phyloP scores from a whole-genome alignment of 257 asterid species.

The Lithospermum erythrorhizon region DNA sequence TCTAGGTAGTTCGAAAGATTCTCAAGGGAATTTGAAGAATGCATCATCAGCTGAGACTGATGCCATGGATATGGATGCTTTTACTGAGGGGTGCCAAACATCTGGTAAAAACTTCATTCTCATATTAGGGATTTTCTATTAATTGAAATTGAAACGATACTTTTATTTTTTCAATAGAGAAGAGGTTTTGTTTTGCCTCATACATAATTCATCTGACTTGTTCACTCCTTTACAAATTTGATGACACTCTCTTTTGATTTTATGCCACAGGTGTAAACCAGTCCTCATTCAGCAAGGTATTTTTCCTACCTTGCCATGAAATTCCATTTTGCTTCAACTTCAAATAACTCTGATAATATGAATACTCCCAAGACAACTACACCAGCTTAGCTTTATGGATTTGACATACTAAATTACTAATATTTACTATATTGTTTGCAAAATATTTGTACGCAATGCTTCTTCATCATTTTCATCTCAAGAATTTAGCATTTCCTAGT shows the following conservation, averaged over 20 bases:
- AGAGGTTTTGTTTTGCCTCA: background rate
- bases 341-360: too few species aligned
- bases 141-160: background rate
- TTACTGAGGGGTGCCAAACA: constrained; percentile 24
- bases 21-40: constrained; percentile 25
- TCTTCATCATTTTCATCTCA: too few species aligned
- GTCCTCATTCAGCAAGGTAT: background rate
- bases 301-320: background rate
- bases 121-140: background rate
- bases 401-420: too few species aligned
- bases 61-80: constrained; percentile 39
- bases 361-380: too few species aligned
- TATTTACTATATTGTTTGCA: too few species aligned
- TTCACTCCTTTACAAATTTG: background rate
- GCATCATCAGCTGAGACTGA: constrained; percentile 76
- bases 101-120: constrained; percentile 22
- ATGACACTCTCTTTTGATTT: background rate
- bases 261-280: background rate
- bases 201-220: background rate
- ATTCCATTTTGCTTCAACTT: too few species aligned
- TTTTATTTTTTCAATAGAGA: background rate
- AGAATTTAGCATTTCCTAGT: too few species aligned
- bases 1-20: constrained; percentile 24
- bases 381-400: too few species aligned
- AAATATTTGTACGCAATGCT: too few species aligned